These are phyloP conservation scores for Penicillium hordei DNA, from an alignment of 2,329 filamentous ascomycete genomes.

Conservation along the genomic window DNA sequence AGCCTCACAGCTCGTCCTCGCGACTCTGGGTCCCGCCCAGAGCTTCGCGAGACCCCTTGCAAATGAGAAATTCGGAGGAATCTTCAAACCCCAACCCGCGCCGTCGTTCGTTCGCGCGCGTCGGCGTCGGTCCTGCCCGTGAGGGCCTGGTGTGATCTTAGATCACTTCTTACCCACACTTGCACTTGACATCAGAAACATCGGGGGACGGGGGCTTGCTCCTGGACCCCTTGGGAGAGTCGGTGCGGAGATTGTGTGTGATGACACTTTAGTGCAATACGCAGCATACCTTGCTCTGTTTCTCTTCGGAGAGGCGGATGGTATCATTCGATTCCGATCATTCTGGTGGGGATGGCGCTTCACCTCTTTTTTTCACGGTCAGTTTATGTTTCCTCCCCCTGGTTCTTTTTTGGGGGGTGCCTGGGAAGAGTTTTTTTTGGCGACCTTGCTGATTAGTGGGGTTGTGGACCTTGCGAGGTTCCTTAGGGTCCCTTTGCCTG, in stretches of 20 bases:
- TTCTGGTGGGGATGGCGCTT: conserved; percentile 79
- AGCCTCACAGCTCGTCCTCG: conserved; percentile 27
- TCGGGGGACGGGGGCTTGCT: conserved; percentile 58
- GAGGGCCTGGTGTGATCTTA: conserved; percentile 77
- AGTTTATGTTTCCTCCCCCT: conserved; percentile 36
- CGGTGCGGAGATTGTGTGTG: conserved; percentile 90
- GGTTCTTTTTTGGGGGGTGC: conserved; percentile 8
- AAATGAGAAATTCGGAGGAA: conserved; percentile 99
- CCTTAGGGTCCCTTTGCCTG: conserved; percentile 11
- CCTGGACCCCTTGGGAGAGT: conserved; percentile 74
- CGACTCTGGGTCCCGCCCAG: conserved; percentile 9
- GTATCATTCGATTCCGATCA: conserved; percentile 92
- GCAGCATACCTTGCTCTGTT: conserved; percentile 65
- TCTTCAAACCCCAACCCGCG: conserved; percentile 65
- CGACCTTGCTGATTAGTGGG: conserved; percentile 41
- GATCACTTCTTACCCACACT: conserved; percentile 53
- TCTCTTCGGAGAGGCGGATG: conserved; percentile 36
- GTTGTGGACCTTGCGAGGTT: conserved; percentile 19
- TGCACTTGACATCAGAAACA: conserved; percentile 92
- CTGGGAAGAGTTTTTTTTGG: conserved; percentile 27
- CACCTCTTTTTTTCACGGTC: conserved; percentile 51
- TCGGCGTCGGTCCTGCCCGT: conserved; percentile 63
- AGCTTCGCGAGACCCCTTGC: conserved; percentile 47
- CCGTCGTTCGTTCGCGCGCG: conserved; percentile 30
- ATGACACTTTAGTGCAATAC: conserved; percentile 94